Percentiles rank a stretch among this genome's conserved stretches.
Conservation (phyloP, 202 grass and related monocot species). For the Elaeis oleifera region DNA sequence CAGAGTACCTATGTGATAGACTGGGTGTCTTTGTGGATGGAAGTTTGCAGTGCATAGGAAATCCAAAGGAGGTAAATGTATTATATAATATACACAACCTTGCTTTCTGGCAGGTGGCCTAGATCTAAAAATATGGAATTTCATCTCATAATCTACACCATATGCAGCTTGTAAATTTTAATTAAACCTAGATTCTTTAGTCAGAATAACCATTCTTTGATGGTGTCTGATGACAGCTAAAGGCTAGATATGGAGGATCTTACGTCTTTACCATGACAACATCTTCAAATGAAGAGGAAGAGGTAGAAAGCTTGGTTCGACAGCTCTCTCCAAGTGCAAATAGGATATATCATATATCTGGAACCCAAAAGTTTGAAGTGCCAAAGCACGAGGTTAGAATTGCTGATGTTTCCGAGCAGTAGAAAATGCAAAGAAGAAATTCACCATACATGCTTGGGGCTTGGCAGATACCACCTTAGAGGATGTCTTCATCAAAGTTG, state of each 20-base stretch:
- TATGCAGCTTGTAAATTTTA: too few relatives aligned
- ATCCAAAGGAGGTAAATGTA: too few relatives aligned
- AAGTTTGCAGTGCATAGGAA: too few relatives aligned
- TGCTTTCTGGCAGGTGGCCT: too few relatives aligned
- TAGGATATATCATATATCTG: slow-evolving; percentile 56
- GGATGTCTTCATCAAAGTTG: slow-evolving; percentile 82
- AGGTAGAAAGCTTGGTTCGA: slow-evolving; percentile 32
- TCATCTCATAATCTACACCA: too few relatives aligned
- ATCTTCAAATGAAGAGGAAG: slow-evolving; percentile 34
- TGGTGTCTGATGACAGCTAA: slow-evolving; percentile 36
- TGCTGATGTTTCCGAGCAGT: slow-evolving; percentile 44
- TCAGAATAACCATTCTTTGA: not conserved
- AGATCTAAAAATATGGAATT: too few relatives aligned
- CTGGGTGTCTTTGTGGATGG: too few relatives aligned
- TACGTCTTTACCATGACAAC: slow-evolving; percentile 63
- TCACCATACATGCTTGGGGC: slow-evolving; percentile 70
- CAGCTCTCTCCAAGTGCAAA: slow-evolving; percentile 31
- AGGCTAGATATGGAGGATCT: slow-evolving; percentile 51
- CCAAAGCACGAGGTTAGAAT: slow-evolving; percentile 39
- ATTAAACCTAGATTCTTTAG: too few relatives aligned
- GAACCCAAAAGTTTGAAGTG: slow-evolving; percentile 78
- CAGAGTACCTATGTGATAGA: too few relatives aligned
- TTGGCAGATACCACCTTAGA: slow-evolving; percentile 68
- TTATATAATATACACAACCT: too few relatives aligned
- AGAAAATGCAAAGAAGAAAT: slow-evolving; percentile 34